Base-by-base conservation (phyloP, 1,284 basidiomycete genomes). In the Bjerkandera adusta region DNA sequence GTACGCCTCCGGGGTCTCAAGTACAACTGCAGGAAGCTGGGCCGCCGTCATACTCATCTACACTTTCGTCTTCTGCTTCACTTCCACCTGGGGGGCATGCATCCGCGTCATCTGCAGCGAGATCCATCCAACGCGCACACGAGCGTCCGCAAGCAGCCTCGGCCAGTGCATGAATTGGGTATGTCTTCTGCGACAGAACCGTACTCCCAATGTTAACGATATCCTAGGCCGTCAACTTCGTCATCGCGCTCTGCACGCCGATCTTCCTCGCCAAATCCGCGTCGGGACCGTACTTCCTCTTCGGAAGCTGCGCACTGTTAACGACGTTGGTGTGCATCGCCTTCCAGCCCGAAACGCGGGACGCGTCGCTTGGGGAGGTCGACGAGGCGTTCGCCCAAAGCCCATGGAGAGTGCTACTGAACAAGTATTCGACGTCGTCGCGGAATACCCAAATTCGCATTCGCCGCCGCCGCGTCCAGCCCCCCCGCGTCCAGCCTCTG, bases 271-370 rank as follows among this genome's bases (percentile, higher is more conserved):
- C 67, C 2, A 55, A 61, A 26, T 73, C 69, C 4, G 64, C 65
- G 4, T 75, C 63, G 1, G 73, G 71, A 2, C 71, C 74, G 1
- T 79, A 78, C 56, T 77, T 77, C 56, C 58, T 76, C 46, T 79
- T 76, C 43, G 69, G 71, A 30, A 56, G 56, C 21, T 70, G 66
- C 43, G 55, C 66, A 25, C 62, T 67, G 38, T 46, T 73, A 37
- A 67, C 68, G 20, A 68, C 68, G 15, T 12, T 68, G 20, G 64
- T 71, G 10, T 75, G 70, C 50, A 49, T 67, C 26, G 61, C 68
- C 2, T 71, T 66, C 51, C 65, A 68, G 54, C 73, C 73, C 12
- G 76, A 77, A 55, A 74, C 71, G 5, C 68, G 68, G 35, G 74
- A 73, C 3, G 65, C 66, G 43, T 68, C 64, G 38, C 58, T 77